Percentiles rank a stretch among this genome's conserved stretches.
phyloP scores from a whole-genome alignment of 2,329 filamentous ascomycete genomes.

The Microdochium trichocladiopsis region DNA sequence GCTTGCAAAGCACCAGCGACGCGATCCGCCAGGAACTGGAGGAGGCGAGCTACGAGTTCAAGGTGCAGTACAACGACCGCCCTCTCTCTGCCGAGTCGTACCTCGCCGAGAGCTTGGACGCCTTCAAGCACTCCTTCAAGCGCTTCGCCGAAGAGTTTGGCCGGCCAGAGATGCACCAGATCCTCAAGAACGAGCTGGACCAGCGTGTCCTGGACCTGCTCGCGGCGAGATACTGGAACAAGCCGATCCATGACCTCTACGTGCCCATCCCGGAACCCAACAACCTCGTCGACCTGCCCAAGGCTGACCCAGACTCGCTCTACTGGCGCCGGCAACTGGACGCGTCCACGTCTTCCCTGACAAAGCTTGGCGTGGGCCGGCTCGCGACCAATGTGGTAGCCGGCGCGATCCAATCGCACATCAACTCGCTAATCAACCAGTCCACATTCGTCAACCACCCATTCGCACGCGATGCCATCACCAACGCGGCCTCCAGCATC shows the following conservation, averaged over 20 bases:
- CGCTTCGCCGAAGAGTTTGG: conserved; percentile 87
- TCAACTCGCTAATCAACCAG: conserved; percentile 69
- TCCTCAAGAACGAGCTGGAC: conserved; percentile 88
- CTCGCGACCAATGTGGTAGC: conserved; percentile 89
- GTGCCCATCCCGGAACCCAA: conserved; percentile 61
- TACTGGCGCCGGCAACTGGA: conserved; percentile 96
- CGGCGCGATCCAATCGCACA: conserved; percentile 74
- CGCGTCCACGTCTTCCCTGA: conserved; percentile 81
- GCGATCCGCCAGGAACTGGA: conserved; percentile 92
- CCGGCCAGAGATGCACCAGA: conserved; percentile 76
- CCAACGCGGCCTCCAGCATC: conserved; percentile 81
- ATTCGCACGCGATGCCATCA: conserved; percentile 88
- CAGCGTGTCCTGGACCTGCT: conserved; percentile 91
- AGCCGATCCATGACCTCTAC: conserved; percentile 78
- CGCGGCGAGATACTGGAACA: conserved; percentile 95
- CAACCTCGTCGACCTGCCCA: conserved; percentile 70
- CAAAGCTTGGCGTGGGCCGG: conserved; percentile 88
- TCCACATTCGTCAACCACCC: conserved; percentile 88
- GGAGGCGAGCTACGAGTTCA: conserved; percentile 97
- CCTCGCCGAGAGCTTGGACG: conserved; percentile 87
- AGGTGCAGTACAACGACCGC: conserved; percentile 97
- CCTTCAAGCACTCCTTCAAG: conserved; percentile 97
- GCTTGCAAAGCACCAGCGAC: conserved; percentile 80
- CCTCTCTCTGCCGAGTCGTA: conserved; percentile 94
- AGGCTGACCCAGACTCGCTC: conserved; percentile 73